These are phyloP conservation scores for Eutypa lata DNA, from an alignment of 2,329 filamentous ascomycete species.

Conservation along the genomic window DNA sequence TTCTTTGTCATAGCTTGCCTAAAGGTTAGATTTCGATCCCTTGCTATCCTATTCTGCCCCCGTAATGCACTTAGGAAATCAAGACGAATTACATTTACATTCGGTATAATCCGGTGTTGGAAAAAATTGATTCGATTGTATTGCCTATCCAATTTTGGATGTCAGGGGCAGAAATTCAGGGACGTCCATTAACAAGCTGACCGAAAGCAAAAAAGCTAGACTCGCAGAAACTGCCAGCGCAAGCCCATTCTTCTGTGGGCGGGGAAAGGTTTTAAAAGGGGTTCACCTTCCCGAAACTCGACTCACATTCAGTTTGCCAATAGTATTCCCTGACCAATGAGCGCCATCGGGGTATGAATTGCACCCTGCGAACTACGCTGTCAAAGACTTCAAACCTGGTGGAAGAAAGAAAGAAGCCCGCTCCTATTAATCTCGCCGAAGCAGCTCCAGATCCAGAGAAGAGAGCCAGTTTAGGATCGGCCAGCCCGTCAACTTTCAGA, in stretches of 20 bases:
- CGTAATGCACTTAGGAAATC: not conserved
- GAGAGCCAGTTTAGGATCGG: constrained; percentile 11
- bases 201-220: not conserved
- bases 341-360: constrained; percentile 14
- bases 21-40: constrained; percentile 16
- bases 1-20: constrained; percentile 7
- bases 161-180: not conserved
- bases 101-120: too few species aligned
- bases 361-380: constrained; percentile 22
- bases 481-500: constrained; percentile 15
- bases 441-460: constrained; percentile 16
- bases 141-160: too few species aligned
- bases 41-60: not conserved
- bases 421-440: constrained; percentile 28
- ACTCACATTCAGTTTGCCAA: constrained; percentile 33
- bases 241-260: constrained; percentile 7
- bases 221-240: not conserved
- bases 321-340: constrained; percentile 26
- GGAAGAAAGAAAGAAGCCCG: constrained; percentile 25
- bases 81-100: too few species aligned
- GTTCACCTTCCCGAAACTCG: constrained; percentile 31
- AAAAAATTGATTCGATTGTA: too few species aligned
- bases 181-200: constrained; percentile 1
- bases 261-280: constrained; percentile 24
- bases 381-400: constrained; percentile 26